Evolutionary conservation across 371 early-diverging fungal species (phyloP), one percentile per base, ranked within the genome.

Genomic region (Nematocida minor): DNA sequence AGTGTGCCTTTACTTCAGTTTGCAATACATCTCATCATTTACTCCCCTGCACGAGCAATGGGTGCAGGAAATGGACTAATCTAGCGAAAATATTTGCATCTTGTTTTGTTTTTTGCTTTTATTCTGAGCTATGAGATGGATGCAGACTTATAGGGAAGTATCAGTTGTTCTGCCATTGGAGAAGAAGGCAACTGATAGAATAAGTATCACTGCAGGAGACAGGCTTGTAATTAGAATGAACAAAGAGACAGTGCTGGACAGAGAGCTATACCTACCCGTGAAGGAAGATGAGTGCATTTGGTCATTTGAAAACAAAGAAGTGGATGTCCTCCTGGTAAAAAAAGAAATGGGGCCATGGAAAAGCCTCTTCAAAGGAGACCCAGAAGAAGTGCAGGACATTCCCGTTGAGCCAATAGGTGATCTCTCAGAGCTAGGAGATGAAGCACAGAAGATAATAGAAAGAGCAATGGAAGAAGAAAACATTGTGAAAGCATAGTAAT

Each of bases 291-390:
- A 66, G 53, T 14, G 16, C 14, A 18, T 14, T 7, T 66, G 66
- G 66, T 22, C 66, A 4, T 6, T 51, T 4, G 66, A 66, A 7
- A 29, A 66, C 16, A n/a, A 18, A 9, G 6, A 6, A 7, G n/a
- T 66, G 4, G 66, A 66, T 60, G 36, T 66, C 11, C 11, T 53
- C 16, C 16, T 66, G 20, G 20, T n/a, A 9, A 44, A 53, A 53
- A 34, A 53, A 16, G 11, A 20, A 20, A 14, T 38, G 7, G 54
- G 46, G 14, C 9, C 25, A 20, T 66, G 66, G 66, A 53, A 51
- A 11, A 66, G 29, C 9, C 54, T 66, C 6, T 66, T 66, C 36
- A 36, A 53, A 53, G 53, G 55, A 18, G 66, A 66, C 36, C 11
- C 46, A 44, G 44, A 44, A n/a, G 44, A 44, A 44, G 44, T 11